These are phyloP conservation scores for Nissolia schottii DNA, from an alignment of 306 rosid genomes.

Conservation along the genomic window DNA sequence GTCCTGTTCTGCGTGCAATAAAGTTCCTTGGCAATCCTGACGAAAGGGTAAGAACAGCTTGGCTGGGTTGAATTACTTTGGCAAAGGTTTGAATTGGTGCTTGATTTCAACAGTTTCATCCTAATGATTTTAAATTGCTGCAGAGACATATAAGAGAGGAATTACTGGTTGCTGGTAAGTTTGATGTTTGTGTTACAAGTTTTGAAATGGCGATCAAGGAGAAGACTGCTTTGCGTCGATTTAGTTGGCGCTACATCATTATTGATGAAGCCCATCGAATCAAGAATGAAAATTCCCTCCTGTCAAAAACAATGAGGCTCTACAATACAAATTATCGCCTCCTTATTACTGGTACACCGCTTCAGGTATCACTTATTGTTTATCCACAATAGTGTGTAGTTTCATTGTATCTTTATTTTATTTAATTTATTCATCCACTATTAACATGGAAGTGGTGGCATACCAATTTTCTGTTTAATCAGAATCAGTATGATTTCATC, in stretches of 20 bases:
- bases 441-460: not conserved
- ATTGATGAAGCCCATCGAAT: constrained; percentile 99
- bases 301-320: constrained; percentile 95
- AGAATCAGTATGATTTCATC: not conserved
- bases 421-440: not conserved
- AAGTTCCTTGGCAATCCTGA: constrained; percentile 99
- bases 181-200: constrained; percentile 97
- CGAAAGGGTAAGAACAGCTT: constrained; percentile 63
- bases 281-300: constrained; percentile 95
- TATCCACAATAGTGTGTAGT: not conserved
- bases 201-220: constrained; percentile 99
- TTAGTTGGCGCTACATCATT: constrained; percentile 97
- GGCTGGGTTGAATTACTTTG: not conserved
- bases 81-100: not conserved
- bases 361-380: constrained; percentile 60
- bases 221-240: constrained; percentile 82
- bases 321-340: constrained; percentile 90
- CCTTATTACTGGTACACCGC: constrained; percentile 95
- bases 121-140: constrained; percentile 15
- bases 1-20: constrained; percentile 80
- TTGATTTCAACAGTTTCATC: not conserved
- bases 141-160: constrained; percentile 89
- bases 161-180: constrained; percentile 89
- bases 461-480: constrained; percentile 3
- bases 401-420: not conserved